A percentile compares a stretch with the other conserved stretches of the same genome.
Conservation (phyloP, 2,329 filamentous ascomycete species). For the Trichoderma asperellum region DNA sequence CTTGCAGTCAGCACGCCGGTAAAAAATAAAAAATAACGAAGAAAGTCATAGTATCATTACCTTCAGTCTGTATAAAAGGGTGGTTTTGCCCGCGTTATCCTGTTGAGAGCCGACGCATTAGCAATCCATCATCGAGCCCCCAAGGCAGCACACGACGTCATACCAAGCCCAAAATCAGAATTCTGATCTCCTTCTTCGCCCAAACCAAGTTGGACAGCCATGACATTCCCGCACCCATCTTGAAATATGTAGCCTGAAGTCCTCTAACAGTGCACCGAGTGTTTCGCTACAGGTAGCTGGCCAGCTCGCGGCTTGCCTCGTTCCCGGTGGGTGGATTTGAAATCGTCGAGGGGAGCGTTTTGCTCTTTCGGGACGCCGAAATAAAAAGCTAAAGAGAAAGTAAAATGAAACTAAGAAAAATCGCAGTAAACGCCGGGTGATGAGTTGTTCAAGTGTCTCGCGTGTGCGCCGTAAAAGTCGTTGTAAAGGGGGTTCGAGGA, state of each 20-base stretch:
- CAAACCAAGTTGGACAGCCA: constrained; percentile 76
- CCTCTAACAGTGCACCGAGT: not conserved
- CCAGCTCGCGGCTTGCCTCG: constrained; percentile 7
- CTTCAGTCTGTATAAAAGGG: constrained; percentile 93
- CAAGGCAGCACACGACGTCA: constrained; percentile 38
- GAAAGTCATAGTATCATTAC: constrained; percentile 49
- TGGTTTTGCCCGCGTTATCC: constrained; percentile 99
- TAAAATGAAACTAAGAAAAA: constrained; percentile 1
- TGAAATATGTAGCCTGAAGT: constrained; percentile 35
- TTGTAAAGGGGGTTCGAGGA: constrained; percentile 34
- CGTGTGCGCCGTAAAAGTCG: constrained; percentile 23
- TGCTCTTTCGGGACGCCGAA: not conserved
- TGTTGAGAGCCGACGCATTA: constrained; percentile 52
- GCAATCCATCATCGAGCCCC: constrained; percentile 17
- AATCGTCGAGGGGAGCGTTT: not conserved
- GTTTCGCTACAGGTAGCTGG: not conserved
- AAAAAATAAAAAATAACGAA: not conserved
- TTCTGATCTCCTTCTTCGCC: constrained; percentile 97
- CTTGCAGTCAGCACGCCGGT: constrained; percentile 3
- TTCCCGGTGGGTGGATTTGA: not conserved
- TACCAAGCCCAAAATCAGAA: constrained; percentile 92
- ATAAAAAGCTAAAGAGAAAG: not conserved
- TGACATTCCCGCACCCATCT: constrained; percentile 67
- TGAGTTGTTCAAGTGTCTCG: not conserved
- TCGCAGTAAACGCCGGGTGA: not conserved